Percentiles rank a stretch among this genome's conserved stretches.
Evolutionary conservation across 2,329 filamentous ascomycete genomes (phyloP).

Genomic region (Macrophomina phaseolina): DNA sequence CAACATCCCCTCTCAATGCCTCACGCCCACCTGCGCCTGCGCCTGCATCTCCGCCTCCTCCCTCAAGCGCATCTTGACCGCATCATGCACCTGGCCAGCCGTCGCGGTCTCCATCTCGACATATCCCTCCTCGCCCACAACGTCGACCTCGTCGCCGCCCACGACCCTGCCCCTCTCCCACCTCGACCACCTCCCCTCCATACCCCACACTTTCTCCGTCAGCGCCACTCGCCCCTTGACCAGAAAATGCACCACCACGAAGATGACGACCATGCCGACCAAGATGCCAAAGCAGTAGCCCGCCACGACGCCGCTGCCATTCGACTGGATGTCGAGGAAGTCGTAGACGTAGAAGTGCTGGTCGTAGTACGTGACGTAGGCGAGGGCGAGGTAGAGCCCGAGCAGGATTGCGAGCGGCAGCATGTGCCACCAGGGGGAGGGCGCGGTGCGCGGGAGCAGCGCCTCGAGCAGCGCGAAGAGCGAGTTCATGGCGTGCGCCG

Average conservation of each 20-base stretch:
- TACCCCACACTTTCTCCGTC: conserved; percentile 53
- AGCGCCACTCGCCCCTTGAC: conserved; percentile 47
- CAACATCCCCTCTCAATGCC: not conserved
- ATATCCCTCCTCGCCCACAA: not conserved
- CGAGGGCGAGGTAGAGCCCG: conserved; percentile 72
- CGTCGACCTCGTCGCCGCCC: not conserved
- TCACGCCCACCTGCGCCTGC: conserved; percentile 19
- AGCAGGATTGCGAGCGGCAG: conserved; percentile 72
- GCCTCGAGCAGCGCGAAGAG: conserved; percentile 79
- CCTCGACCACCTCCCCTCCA: conserved; percentile 44
- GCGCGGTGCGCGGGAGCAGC: conserved; percentile 67
- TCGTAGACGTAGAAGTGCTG: conserved; percentile 77
- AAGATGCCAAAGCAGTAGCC: conserved; percentile 65
- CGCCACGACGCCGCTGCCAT: conserved; percentile 62
- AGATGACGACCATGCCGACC: conserved; percentile 46
- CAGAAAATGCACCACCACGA: conserved; percentile 49
- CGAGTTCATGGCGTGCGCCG: conserved; percentile 76
- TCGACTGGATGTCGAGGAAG: conserved; percentile 68
- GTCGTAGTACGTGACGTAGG: conserved; percentile 73
- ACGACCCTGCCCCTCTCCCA: not conserved
- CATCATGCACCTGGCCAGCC: conserved; percentile 8
- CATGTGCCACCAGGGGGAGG: conserved; percentile 70
- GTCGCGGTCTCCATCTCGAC: conserved; percentile 15
- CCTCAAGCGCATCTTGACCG: conserved; percentile 4
- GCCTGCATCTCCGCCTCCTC: conserved; percentile 23